phyloP scores from a whole-genome alignment of 495 filamentous ascomycete species.

The Amniculicola lignicola region DNA sequence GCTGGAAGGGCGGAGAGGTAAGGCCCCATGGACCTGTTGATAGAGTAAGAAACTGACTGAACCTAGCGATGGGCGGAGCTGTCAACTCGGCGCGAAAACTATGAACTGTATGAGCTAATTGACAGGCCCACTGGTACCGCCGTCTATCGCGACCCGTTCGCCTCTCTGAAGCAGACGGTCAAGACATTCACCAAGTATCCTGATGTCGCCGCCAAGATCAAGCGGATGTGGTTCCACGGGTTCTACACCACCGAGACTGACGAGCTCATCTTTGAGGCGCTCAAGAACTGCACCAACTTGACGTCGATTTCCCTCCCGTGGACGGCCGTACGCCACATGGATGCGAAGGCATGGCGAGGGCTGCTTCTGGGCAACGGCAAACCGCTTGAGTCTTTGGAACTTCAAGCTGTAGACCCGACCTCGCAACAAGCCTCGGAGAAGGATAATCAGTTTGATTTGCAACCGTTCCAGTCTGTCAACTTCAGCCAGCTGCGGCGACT shows the following conservation, averaged over 20 bases:
- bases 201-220: conserved; percentile 47
- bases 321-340: conserved; percentile 50
- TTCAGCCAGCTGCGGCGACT: conserved; percentile 48
- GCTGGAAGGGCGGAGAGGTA: conserved; percentile 52
- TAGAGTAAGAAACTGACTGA: neutral
- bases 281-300: conserved; percentile 46
- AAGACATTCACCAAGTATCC: conserved; percentile 45
- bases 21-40: neutral
- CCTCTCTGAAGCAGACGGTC: conserved; percentile 47
- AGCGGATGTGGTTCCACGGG: conserved; percentile 55
- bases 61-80: conserved; percentile 41
- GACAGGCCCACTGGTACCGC: conserved; percentile 43
- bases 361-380: conserved; percentile 40
- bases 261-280: conserved; percentile 45
- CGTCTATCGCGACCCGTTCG: conserved; percentile 54
- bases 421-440: conserved; percentile 38
- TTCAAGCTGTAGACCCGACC: conserved; percentile 48
- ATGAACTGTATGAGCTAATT: conserved; percentile 43
- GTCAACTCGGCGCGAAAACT: conserved; percentile 36
- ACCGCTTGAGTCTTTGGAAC: conserved; percentile 49
- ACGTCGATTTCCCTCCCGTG: conserved; percentile 50
- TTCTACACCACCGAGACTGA: conserved; percentile 51
- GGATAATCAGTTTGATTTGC: conserved; percentile 34
- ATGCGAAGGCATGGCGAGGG: conserved; percentile 46
- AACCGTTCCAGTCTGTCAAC: conserved; percentile 44